Percentiles rank a stretch among this genome's conserved stretches.
Evolutionary conservation across 2,329 filamentous ascomycete species (phyloP).

Genomic region (Calcarisporium arbuscula): DNA sequence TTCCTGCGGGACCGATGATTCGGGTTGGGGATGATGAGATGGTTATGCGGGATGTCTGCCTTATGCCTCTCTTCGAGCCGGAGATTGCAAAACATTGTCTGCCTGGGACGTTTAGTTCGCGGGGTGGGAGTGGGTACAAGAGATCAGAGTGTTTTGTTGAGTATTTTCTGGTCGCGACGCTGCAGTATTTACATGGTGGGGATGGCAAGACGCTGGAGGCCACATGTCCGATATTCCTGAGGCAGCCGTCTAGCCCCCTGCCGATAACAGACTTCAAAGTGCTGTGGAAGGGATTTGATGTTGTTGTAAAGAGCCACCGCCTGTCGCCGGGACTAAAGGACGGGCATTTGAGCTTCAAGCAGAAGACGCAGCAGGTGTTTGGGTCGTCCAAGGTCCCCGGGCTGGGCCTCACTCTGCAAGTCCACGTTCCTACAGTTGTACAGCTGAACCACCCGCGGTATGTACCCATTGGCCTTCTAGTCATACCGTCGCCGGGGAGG

Average conservation of each 20-base stretch:
- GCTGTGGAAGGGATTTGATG: background rate
- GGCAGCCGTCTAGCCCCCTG: constrained; percentile 1
- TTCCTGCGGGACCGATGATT: too few relatives aligned
- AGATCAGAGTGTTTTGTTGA: too few relatives aligned
- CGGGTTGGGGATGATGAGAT: too few relatives aligned
- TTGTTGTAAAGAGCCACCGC: constrained; percentile 13
- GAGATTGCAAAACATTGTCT: too few relatives aligned
- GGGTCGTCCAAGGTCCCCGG: constrained; percentile 24
- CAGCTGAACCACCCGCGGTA: constrained; percentile 20
- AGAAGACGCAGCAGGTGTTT: constrained; percentile 26
- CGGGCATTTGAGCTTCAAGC: constrained; percentile 22
- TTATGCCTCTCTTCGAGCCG: too few relatives aligned
- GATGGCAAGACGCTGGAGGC: too few relatives aligned
- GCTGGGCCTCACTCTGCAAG: constrained; percentile 18
- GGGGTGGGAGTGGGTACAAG: too few relatives aligned
- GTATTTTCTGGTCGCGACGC: too few relatives aligned
- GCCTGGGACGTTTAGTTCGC: too few relatives aligned
- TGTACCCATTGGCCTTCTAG: constrained; percentile 15
- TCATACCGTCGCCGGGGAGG: constrained; percentile 8
- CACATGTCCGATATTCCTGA: too few relatives aligned
- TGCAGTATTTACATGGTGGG: too few relatives aligned
- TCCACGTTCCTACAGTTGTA: constrained; percentile 20
- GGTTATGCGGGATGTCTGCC: too few relatives aligned
- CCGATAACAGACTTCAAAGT: constrained; percentile 15
- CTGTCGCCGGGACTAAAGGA: constrained; percentile 24